phyloP scores from a whole-genome alignment of 2,329 filamentous ascomycete species.

The Fusarium avenaceum region DNA sequence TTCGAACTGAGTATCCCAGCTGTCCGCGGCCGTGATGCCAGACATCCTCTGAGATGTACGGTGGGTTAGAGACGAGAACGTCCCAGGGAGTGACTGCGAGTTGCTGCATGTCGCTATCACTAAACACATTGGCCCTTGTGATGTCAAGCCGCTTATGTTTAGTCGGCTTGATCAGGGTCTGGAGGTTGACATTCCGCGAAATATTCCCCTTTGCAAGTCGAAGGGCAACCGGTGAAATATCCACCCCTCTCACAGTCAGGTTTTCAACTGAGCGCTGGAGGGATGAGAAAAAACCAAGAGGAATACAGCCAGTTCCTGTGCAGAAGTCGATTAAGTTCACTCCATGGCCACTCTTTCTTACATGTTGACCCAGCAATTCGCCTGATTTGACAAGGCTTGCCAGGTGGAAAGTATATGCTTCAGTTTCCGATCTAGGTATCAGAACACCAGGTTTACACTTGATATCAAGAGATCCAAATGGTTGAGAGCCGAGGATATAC shows the following conservation, averaged over 20 bases:
- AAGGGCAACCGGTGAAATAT: conserved; percentile 77
- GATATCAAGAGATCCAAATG: conserved; percentile 87
- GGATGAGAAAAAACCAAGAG: conserved; percentile 78
- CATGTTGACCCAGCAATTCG: conserved; percentile 16
- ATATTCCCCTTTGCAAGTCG: conserved; percentile 75
- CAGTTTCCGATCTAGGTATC: conserved; percentile 86
- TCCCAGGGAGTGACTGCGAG: conserved; percentile 60
- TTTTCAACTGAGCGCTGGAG: conserved; percentile 59
- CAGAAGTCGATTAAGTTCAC: conserved; percentile 86
- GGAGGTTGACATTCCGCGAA: conserved; percentile 59
- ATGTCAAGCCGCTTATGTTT: conserved; percentile 59
- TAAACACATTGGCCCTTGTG: conserved; percentile 64
- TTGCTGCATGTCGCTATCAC: conserved; percentile 53
- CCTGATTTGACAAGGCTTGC: conserved; percentile 59
- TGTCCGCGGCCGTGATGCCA: conserved; percentile 58
- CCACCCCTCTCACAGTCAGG: conserved; percentile 75
- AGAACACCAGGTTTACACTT: conserved; percentile 81
- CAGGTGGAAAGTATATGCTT: conserved; percentile 73
- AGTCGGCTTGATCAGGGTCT: conserved; percentile 38
- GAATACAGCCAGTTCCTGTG: conserved; percentile 91
- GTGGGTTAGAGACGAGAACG: conserved; percentile 88
- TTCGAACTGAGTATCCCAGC: conserved; percentile 80
- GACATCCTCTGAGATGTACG: conserved; percentile 79
- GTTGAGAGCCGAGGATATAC: conserved; percentile 89
- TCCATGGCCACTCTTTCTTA: conserved; percentile 29